Evolutionary conservation across 306 rosid species (phyloP).

Genomic region (Trifolium repens): DNA sequence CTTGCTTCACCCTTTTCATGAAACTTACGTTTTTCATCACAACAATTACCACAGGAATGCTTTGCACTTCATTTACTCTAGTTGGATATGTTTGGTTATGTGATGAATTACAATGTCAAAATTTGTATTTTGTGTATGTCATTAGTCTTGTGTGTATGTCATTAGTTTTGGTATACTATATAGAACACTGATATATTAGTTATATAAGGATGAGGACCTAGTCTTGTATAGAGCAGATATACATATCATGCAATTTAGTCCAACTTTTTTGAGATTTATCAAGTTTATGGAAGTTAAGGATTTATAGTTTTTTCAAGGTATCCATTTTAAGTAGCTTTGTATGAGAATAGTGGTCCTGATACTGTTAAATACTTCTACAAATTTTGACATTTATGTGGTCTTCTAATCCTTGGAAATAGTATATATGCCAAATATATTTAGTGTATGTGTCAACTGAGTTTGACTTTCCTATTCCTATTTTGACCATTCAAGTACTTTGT

Average conservation of each 20-base stretch:
- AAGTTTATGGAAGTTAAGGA: conserved; percentile 16
- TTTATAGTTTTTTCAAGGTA: neutral
- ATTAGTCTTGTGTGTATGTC: conserved; percentile 3
- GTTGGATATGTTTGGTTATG: too few relatives aligned
- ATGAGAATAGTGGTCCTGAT: conserved; percentile 10
- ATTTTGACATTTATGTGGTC: conserved; percentile 30
- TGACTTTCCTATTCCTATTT: conserved; percentile 42
- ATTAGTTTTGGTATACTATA: conserved; percentile 9
- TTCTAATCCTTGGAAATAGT: conserved; percentile 36
- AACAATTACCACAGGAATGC: too few relatives aligned
- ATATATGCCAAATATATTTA: conserved; percentile 26
- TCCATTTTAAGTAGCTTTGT: conserved; percentile 32
- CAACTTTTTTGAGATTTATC: conserved; percentile 8
- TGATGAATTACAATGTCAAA: too few relatives aligned
- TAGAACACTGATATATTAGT: neutral
- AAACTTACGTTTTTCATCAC: too few relatives aligned
- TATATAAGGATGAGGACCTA: conserved; percentile 24
- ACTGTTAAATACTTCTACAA: conserved; percentile 1
- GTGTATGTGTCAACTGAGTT: conserved; percentile 24
- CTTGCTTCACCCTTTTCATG: too few relatives aligned
- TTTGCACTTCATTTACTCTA: too few relatives aligned
- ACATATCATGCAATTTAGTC: conserved; percentile 10
- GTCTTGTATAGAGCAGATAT: conserved; percentile 7
- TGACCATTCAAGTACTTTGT: conserved; percentile 55
- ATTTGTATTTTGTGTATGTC: conserved; percentile 7